These are phyloP conservation scores for Kwoniella sp. DNA, from an alignment of 768 basidiomycete species.

Conservation along the genomic window DNA sequence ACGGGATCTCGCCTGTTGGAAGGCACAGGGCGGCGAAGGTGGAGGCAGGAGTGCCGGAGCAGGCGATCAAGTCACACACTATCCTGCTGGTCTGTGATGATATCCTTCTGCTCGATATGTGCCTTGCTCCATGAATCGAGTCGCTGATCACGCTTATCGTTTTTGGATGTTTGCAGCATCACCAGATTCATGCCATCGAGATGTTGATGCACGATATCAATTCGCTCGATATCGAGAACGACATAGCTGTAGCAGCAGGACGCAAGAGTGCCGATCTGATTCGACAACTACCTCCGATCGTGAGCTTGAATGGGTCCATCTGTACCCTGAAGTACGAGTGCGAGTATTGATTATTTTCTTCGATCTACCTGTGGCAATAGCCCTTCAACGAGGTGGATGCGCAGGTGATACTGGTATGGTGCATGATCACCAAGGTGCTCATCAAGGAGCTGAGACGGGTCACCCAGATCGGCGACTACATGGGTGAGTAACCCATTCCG, in stretches of 20 bases:
- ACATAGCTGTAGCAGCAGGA: constrained; percentile 36
- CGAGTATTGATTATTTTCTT: no score
- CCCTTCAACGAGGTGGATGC: constrained; percentile 42
- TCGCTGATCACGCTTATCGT: no score
- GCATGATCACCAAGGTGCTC: constrained; percentile 37
- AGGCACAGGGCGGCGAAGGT: constrained; percentile 26
- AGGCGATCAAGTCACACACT: constrained; percentile 28
- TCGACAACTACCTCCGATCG: constrained; percentile 30
- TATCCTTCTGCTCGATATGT: no score
- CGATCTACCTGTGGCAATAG: constrained; percentile 19
- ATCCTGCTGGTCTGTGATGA: constrained; percentile 34
- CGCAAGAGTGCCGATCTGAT: constrained; percentile 33
- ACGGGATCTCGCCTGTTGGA: constrained; percentile 40
- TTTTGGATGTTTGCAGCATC: constrained; percentile 27
- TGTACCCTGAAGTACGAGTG: no score
- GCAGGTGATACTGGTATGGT: constrained; percentile 40
- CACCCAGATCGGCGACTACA: constrained; percentile 15
- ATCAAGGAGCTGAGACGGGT: constrained; percentile 43
- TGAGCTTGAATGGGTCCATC: constrained; percentile 17
- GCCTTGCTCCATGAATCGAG: no score
- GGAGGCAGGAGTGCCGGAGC: constrained; percentile 27
- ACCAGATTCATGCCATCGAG: constrained; percentile 34
- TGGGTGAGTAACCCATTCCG: constrained; percentile 18
- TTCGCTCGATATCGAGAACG: constrained; percentile 42
- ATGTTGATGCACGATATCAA: constrained; percentile 49